Conservation (phyloP, 768 basidiomycete species). For the Dacryopinax primogenitus region DNA sequence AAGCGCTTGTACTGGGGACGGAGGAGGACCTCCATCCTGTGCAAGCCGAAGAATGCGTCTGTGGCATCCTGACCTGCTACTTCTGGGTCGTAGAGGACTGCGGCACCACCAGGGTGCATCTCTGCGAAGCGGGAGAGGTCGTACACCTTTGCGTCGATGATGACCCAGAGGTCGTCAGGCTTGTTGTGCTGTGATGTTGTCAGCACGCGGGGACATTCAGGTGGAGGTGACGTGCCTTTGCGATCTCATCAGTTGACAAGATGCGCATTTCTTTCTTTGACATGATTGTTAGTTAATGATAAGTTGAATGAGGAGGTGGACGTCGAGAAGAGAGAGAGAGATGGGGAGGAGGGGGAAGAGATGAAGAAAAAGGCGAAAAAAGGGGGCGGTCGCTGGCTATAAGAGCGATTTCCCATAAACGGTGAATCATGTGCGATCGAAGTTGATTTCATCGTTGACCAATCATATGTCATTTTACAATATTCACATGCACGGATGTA, state of each 20-base stretch:
- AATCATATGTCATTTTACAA: neutral
- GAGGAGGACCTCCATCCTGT: constrained; percentile 69
- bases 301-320: neutral
- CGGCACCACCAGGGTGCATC: constrained; percentile 71
- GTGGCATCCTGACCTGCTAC: constrained; percentile 82
- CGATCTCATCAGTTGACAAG: neutral
- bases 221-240: constrained; percentile 7
- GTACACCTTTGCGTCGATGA: constrained; percentile 73
- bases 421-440: too few species aligned
- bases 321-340: neutral
- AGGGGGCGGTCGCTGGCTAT: neutral
- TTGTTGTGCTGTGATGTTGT: constrained; percentile 48
- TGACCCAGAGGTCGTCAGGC: constrained; percentile 72
- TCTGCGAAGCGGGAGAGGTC: constrained; percentile 67
- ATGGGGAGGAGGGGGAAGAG: neutral
- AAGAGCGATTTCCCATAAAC: too few species aligned
- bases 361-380: neutral
- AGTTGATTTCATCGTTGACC: too few species aligned
- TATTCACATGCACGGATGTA: neutral
- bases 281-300: neutral
- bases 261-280: constrained; percentile 8
- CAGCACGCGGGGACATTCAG: neutral
- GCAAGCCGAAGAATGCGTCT: constrained; percentile 76
- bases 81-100: constrained; percentile 64
- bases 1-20: constrained; percentile 63